A percentile compares a stretch with the other conserved stretches of the same genome.
phyloP scores from a whole-genome alignment of 73 alveolate genomes.

The Paramecium caudatum region DNA sequence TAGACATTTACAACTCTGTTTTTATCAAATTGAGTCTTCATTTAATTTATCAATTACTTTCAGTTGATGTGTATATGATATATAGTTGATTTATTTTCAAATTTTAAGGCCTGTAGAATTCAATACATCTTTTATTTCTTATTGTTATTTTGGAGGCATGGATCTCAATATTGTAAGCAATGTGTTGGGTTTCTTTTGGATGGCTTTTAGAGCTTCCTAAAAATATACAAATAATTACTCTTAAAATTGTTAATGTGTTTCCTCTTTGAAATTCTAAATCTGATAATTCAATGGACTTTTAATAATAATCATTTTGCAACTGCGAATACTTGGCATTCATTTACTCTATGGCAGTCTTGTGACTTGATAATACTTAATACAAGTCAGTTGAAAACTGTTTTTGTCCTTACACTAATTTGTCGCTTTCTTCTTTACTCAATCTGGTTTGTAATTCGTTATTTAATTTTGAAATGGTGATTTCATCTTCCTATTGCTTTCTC shows the following conservation, averaged over 20 bases:
- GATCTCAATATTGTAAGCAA: neutral
- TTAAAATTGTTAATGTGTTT: neutral
- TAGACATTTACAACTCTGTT: slow-evolving; percentile 21
- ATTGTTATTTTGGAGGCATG: slow-evolving; percentile 2
- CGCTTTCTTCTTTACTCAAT: neutral
- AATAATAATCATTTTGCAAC: neutral
- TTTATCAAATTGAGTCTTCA: slow-evolving; percentile 53
- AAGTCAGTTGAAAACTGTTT: neutral
- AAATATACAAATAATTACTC: neutral
- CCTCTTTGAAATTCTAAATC: slow-evolving; percentile 15
- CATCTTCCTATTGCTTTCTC: slow-evolving; percentile 2
- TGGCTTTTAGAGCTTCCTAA: neutral
- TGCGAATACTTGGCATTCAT: slow-evolving; percentile 3
- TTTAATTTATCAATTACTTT: slow-evolving; percentile 27
- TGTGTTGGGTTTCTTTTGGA: neutral
- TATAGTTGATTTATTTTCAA: neutral
- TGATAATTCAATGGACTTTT: neutral
- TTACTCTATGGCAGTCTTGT: neutral
- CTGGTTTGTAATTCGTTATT: neutral
- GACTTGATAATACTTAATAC: neutral
- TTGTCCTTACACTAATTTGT: neutral
- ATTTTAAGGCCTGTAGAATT: slow-evolving; percentile 8
- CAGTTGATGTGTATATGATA: neutral
- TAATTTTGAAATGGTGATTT: neutral
- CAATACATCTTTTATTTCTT: neutral